Evolutionary conservation across 2,329 filamentous ascomycete species (phyloP).

Genomic region (Fusarium sp.): DNA sequence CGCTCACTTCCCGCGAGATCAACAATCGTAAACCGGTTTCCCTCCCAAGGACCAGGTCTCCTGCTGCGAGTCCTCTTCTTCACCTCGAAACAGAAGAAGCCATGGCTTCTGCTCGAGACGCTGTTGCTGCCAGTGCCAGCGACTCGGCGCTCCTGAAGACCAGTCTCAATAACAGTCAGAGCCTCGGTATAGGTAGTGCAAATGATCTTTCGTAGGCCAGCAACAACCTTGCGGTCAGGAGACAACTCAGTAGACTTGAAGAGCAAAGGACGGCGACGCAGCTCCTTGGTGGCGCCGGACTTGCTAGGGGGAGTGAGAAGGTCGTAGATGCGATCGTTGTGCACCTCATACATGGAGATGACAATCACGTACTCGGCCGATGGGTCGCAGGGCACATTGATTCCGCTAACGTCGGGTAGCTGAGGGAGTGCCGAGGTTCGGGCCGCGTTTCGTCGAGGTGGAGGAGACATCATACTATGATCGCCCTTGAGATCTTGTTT

Average conservation of each 20-base stretch:
- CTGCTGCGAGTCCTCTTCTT: constrained; percentile 76
- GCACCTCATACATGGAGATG: constrained; percentile 98
- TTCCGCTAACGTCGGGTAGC: constrained; percentile 77
- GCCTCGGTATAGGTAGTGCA: constrained; percentile 87
- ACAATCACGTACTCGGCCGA: constrained; percentile 87
- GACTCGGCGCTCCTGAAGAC: constrained; percentile 86
- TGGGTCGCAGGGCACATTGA: constrained; percentile 70
- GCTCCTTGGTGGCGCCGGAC: constrained; percentile 74
- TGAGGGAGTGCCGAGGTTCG: constrained; percentile 79
- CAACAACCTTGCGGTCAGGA: constrained; percentile 93
- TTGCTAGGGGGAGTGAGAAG: constrained; percentile 77
- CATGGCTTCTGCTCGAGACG: constrained; percentile 90
- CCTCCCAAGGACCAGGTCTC: constrained; percentile 72
- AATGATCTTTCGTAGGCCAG: constrained; percentile 89
- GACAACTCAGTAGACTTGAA: constrained; percentile 94
- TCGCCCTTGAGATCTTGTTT: constrained; percentile 64
- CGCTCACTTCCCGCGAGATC: constrained; percentile 95
- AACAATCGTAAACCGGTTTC: constrained; percentile 86
- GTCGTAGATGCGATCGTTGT: constrained; percentile 98
- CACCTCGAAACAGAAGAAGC: constrained; percentile 95
- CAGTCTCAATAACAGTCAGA: constrained; percentile 88
- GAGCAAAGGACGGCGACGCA: constrained; percentile 81
- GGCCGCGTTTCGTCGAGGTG: constrained; percentile 72
- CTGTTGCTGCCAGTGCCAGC: constrained; percentile 94
- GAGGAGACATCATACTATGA: constrained; percentile 58